Base-by-base conservation (phyloP, 2,329 filamentous ascomycete species). In the Aspergillus fischeri region DNA sequence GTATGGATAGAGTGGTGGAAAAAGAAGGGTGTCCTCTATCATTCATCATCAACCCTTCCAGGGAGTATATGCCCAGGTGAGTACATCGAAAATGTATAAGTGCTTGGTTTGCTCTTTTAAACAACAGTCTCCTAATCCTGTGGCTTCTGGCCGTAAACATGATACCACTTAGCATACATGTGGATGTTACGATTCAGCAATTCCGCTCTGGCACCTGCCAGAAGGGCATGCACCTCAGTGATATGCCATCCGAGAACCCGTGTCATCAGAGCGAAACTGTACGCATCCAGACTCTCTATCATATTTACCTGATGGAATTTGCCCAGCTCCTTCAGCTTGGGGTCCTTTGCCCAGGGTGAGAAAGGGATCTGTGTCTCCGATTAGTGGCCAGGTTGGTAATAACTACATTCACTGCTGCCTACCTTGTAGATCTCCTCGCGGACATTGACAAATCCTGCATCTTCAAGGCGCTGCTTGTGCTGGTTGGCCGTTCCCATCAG, bases 391-490 rank as follows among this genome's bases (percentile, higher is more conserved):
- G 10, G 4, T 5, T 32, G 10, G 5, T 11, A 3, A 11, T 11
- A 3, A 32, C 1, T 3, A 32, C 14, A 29, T 0, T 32, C 28
- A 32, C 10, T 14, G 29, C 29, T 41, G 52, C 53, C 32, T 51
- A 69, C 70, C 66, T 78, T 80, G 63, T 75, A 80, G 5, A 79
- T 63, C 2, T 75, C 69, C 63, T 83, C 78, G 0, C 70, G 69
- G 0, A 86, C 77, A 54, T 84, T 77, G 48, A 75, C 70, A 60
- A 86, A 86, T 0, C 84, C 84, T 0, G 78, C 81, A 11, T 80
- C 78, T 3, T 72, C 68, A 63, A 85, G 74, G 54, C 77, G 75
- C 45, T 73, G 67, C 58, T 75, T 72, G 41, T 77, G 71, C 11
- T 73, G 62, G 27, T 71, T 59, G 45, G 71, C 73, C 24, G 74